These are phyloP conservation scores for Cutaneotrichosporon sp. DNA, from an alignment of 1,284 basidiomycete species.

Conservation along the genomic window DNA sequence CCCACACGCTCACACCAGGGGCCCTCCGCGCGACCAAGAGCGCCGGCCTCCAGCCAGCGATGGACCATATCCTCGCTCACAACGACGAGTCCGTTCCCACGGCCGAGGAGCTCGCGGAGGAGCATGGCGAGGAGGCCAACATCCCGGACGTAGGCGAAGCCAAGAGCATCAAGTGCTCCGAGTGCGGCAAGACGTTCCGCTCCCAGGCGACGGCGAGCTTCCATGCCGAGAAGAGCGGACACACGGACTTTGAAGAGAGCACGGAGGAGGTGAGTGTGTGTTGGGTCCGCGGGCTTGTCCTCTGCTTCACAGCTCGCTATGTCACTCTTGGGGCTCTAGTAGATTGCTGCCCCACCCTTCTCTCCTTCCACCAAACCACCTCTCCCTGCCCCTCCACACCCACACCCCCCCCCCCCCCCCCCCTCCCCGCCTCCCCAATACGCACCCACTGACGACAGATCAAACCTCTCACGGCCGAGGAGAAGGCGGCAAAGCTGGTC, in stretches of 20 bases:
- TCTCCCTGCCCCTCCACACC: not conserved
- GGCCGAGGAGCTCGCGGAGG: slow-evolving; percentile 55
- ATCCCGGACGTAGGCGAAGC: slow-evolving; percentile 20
- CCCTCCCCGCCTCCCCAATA: not conserved
- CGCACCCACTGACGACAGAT: slow-evolving; percentile 31
- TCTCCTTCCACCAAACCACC: not conserved
- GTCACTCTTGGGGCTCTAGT: not conserved
- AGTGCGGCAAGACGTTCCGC: slow-evolving; percentile 83
- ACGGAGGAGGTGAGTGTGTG: slow-evolving; percentile 72
- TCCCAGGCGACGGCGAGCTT: slow-evolving; percentile 86
- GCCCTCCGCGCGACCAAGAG: slow-evolving; percentile 75
- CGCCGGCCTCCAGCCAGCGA: slow-evolving; percentile 76
- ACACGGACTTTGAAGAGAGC: slow-evolving; percentile 92
- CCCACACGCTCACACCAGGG: slow-evolving; percentile 58
- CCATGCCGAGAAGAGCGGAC: slow-evolving; percentile 93
- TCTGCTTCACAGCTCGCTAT: not conserved
- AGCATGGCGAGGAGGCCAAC: slow-evolving; percentile 36
- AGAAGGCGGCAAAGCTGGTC: slow-evolving; percentile 76
- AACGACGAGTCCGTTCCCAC: slow-evolving; percentile 68
- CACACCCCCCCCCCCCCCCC: not conserved
- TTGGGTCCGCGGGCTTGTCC: not conserved
- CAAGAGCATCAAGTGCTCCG: slow-evolving; percentile 47
- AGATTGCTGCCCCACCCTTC: no score
- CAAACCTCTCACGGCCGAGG: slow-evolving; percentile 85
- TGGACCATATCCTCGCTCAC: slow-evolving; percentile 81